Evolutionary conservation across 2,329 filamentous ascomycete genomes (phyloP).

Genomic region (Colletotrichum ledebouriae): DNA sequence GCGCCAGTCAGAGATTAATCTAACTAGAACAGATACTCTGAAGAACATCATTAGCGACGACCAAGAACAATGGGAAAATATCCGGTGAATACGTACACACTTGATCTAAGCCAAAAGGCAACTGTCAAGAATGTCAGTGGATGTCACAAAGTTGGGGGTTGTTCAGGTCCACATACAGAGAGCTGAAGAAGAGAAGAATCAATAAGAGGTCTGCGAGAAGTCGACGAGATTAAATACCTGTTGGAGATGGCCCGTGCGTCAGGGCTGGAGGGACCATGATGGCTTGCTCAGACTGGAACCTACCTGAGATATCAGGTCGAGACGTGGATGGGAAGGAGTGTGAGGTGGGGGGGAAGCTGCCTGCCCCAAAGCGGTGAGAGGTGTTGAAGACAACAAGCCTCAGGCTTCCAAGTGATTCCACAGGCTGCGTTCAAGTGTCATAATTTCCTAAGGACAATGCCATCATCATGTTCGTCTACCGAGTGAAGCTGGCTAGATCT

Average conservation of each 20-base stretch:
- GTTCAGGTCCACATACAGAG: constrained; percentile 18
- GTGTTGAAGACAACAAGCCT: no score
- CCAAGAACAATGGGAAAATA: no score
- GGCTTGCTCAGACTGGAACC: no score
- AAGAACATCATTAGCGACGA: no score
- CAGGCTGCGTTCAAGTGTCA: constrained; percentile 4
- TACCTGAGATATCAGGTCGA: no score
- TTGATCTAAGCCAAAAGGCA: constrained; percentile 38
- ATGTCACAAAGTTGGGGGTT: not conserved
- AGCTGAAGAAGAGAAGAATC: constrained; percentile 2
- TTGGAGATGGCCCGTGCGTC: constrained; percentile 8
- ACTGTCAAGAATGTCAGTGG: not conserved
- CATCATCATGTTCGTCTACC: not conserved
- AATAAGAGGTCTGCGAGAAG: not conserved
- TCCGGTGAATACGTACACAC: constrained; percentile 6
- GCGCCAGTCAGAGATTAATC: constrained; percentile 34
- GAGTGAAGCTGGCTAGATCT: constrained; percentile 68
- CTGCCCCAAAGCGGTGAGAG: no score
- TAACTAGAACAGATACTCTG: constrained; percentile 38
- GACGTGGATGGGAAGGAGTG: no score
- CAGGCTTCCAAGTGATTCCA: no score
- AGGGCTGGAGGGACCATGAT: no score
- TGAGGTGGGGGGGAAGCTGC: no score
- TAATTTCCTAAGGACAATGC: not conserved
- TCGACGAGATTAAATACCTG: constrained; percentile 10